These are phyloP conservation scores for Sanguinoderma infundibulare DNA, from an alignment of 1,284 basidiomycete species.

Conservation along the genomic window DNA sequence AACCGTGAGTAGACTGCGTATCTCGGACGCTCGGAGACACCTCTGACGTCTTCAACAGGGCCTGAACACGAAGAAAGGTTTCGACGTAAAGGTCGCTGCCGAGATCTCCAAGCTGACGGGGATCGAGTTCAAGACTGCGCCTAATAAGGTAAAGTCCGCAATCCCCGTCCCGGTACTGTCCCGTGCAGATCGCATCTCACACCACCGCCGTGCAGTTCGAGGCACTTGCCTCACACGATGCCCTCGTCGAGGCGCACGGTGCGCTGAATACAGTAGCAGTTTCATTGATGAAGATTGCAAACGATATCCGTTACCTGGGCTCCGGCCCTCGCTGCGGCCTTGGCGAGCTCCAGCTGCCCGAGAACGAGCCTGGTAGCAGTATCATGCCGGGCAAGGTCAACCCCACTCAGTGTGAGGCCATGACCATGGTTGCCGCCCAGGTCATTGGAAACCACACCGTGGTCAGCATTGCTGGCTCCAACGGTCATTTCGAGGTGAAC, in stretches of 20 bases:
- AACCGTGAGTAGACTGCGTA: conserved; percentile 62
- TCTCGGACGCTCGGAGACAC: conserved; percentile 1
- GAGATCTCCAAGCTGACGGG: conserved; percentile 95
- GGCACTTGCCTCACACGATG: conserved; percentile 96
- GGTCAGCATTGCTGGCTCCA: conserved; percentile 92
- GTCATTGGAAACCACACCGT: conserved; percentile 98
- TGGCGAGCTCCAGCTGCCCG: conserved; percentile 93
- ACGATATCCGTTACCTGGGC: conserved; percentile 97
- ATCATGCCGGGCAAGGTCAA: conserved; percentile 99
- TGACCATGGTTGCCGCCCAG: conserved; percentile 99
- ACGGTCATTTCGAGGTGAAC: conserved; percentile 93
- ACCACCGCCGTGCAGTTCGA: conserved; percentile 73
- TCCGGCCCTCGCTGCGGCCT: conserved; percentile 98
- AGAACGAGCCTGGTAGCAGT: conserved; percentile 99
- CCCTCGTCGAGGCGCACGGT: conserved; percentile 96
- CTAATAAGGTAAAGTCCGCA: conserved; percentile 81
- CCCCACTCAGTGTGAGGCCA: conserved; percentile 98
- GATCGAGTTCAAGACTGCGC: conserved; percentile 92
- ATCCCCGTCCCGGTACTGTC: not conserved
- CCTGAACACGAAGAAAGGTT: conserved; percentile 96
- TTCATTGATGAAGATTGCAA: conserved; percentile 99
- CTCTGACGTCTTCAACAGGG: conserved; percentile 56
- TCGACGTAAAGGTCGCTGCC: conserved; percentile 92
- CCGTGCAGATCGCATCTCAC: conserved; percentile 10
- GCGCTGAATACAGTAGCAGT: conserved; percentile 95